These are phyloP conservation scores for Hygrophoropsis aurantiaca DNA, from an alignment of 768 basidiomycete species.

Conservation along the genomic window DNA sequence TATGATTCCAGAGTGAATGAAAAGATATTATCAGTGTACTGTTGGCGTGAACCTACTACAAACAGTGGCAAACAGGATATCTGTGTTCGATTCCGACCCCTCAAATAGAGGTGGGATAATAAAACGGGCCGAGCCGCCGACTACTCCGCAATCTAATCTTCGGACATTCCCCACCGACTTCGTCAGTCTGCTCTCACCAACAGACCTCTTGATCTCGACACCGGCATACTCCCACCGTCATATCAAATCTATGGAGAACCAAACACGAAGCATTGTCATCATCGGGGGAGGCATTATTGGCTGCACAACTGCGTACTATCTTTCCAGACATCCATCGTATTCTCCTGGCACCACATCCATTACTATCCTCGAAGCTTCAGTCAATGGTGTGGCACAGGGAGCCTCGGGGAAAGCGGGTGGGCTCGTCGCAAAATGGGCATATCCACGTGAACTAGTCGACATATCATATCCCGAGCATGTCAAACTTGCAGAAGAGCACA, in stretches of 20 bases:
- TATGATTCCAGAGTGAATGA: too few species aligned
- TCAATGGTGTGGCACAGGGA: slow-evolving; percentile 67
- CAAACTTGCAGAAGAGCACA: slow-evolving; percentile 65
- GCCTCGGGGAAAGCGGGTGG: slow-evolving; percentile 86
- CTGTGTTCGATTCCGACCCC: too few species aligned
- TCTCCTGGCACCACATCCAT: slow-evolving; percentile 40
- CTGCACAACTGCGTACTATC: slow-evolving; percentile 79
- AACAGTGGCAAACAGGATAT: too few species aligned
- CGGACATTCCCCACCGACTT: too few species aligned
- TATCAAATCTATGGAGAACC: too few species aligned
- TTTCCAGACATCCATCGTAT: slow-evolving; percentile 57
- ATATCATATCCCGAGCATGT: slow-evolving; percentile 71
- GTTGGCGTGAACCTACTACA: too few species aligned
- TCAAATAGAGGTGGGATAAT: too few species aligned
- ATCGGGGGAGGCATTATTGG: slow-evolving; percentile 89
- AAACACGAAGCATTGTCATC: slow-evolving; percentile 55
- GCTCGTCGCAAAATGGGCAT: slow-evolving; percentile 85
- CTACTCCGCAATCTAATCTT: too few species aligned
- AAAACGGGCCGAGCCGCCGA: too few species aligned
- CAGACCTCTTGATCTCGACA: too few species aligned
- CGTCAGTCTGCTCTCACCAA: background rate
- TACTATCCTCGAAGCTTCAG: slow-evolving; percentile 73
- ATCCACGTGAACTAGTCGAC: slow-evolving; percentile 64
- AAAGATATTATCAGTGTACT: too few species aligned
- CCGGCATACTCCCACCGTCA: too few species aligned